These are phyloP conservation scores for Fusarium tupiense DNA, from an alignment of 2,329 filamentous ascomycete species.

Conservation along the genomic window DNA sequence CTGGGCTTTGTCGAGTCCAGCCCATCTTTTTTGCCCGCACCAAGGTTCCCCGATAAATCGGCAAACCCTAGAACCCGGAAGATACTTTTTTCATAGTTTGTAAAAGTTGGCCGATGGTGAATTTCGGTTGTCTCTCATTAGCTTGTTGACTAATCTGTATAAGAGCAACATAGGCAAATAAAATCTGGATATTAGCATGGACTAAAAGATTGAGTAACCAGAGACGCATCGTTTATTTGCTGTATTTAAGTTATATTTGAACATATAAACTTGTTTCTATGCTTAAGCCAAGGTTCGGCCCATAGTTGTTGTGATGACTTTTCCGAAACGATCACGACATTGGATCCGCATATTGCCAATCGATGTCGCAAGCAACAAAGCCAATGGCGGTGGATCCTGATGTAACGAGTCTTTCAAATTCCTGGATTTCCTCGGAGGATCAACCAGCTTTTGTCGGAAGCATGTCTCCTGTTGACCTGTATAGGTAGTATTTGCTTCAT, in stretches of 20 bases:
- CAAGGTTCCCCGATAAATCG: no score
- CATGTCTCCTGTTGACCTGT: not conserved
- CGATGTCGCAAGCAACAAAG: not conserved
- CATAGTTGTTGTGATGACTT: not conserved
- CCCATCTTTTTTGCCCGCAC: not conserved
- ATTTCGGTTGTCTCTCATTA: not conserved
- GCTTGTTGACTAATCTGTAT: no score
- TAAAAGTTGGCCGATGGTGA: not conserved
- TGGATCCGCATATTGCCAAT: not conserved
- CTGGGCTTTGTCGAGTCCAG: not conserved
- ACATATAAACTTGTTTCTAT: not conserved
- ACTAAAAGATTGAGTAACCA: not conserved
- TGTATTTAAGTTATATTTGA: no score
- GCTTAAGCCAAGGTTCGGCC: not conserved
- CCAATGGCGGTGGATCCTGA: not conserved
- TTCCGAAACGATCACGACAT: not conserved
- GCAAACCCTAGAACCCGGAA: no score
- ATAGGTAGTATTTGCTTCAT: not conserved
- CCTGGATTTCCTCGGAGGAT: not conserved
- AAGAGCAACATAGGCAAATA: no score
- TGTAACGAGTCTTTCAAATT: not conserved
- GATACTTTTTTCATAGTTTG: not conserved
- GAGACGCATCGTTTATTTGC: rapidly evolving
- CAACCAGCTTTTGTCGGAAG: not conserved
- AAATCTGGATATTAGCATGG: rapidly evolving